Conservation (phyloP, 805 yeast genomes). For the Cyberlindnera sargentensis region DNA sequence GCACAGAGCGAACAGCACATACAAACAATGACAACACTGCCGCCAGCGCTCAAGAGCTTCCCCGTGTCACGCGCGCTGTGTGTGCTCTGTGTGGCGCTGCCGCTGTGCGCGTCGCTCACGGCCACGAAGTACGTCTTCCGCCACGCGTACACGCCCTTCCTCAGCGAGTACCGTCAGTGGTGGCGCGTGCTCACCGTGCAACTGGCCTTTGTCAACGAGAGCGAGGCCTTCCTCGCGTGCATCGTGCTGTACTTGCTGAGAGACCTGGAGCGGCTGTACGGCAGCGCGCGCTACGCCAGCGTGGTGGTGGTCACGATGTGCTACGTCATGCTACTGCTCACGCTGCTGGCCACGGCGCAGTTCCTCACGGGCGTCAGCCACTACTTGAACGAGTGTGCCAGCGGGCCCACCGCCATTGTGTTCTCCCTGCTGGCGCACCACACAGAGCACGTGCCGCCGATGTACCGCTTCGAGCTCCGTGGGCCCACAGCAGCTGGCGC, state of each 20-base stretch:
- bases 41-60: constrained; percentile 30
- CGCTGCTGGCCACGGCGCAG: constrained; percentile 11
- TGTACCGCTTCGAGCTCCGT: constrained; percentile 29
- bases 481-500: constrained; percentile 1
- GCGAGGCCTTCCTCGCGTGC: constrained; percentile 30
- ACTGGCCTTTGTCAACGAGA: constrained; percentile 20
- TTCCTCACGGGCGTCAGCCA: constrained; percentile 12
- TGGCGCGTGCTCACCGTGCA: constrained; percentile 24
- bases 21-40: constrained; percentile 20
- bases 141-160: constrained; percentile 28
- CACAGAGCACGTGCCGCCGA: constrained; percentile 31
- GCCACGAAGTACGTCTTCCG: constrained; percentile 29
- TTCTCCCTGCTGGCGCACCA: constrained; percentile 31
- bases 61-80: constrained; percentile 28
- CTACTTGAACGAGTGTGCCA: constrained; percentile 10
- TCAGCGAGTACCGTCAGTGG: constrained; percentile 25
- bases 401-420: constrained; percentile 30
- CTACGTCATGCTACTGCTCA: constrained; percentile 12
- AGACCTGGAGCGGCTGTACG: constrained; percentile 30
- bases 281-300: constrained; percentile 29
- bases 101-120: constrained; percentile 29
- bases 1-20: no score
- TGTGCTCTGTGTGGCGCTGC: constrained; percentile 18
- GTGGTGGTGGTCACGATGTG: constrained; percentile 9
- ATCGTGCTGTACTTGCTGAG: constrained; percentile 32